A percentile compares a stretch with the other conserved stretches of the same genome.
These are phyloP conservation scores for Pythium aphanidermatum DNA, from an alignment of 352 stramenopile species.

Conservation along the genomic window DNA sequence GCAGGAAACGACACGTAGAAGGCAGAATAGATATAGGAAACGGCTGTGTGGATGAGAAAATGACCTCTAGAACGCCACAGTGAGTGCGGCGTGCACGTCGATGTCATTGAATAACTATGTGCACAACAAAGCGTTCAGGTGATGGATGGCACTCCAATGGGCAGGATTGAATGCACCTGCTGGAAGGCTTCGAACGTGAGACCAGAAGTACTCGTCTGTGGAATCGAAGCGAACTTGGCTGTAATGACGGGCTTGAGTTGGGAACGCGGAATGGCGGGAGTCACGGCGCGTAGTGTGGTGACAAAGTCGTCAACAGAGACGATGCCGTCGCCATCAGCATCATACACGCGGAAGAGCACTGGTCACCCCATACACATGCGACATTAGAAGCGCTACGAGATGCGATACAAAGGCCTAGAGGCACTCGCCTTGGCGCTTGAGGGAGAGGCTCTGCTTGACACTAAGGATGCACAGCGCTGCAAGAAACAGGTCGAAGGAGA, in stretches of 20 bases:
- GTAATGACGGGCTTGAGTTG: constrained; percentile 1
- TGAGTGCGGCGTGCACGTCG: constrained; percentile 14
- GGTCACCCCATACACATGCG: not conserved
- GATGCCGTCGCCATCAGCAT: constrained; percentile 23
- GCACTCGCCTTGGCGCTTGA: constrained; percentile 27
- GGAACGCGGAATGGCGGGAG: constrained; percentile 6
- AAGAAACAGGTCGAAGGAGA: constrained; percentile 27
- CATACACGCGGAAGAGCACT: constrained; percentile 44
- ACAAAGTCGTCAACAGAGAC: constrained; percentile 31
- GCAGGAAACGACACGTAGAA: no score
- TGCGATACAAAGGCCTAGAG: no score
- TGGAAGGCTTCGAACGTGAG: constrained; percentile 6
- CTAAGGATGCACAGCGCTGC: constrained; percentile 30
- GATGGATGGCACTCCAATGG: no score
- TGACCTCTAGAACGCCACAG: constrained; percentile 11
- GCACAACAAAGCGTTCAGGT: no score
- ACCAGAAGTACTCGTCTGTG: not conserved
- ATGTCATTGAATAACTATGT: constrained; percentile 17
- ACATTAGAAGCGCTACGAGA: no score
- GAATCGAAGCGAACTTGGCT: constrained; percentile 4
- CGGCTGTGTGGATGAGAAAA: no score
- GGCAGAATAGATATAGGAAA: no score
- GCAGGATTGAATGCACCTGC: no score
- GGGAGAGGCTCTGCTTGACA: constrained; percentile 24
- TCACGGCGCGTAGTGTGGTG: constrained; percentile 7